Conservation (phyloP, 768 basidiomycete genomes). For the Lactarius hatsudake region DNA sequence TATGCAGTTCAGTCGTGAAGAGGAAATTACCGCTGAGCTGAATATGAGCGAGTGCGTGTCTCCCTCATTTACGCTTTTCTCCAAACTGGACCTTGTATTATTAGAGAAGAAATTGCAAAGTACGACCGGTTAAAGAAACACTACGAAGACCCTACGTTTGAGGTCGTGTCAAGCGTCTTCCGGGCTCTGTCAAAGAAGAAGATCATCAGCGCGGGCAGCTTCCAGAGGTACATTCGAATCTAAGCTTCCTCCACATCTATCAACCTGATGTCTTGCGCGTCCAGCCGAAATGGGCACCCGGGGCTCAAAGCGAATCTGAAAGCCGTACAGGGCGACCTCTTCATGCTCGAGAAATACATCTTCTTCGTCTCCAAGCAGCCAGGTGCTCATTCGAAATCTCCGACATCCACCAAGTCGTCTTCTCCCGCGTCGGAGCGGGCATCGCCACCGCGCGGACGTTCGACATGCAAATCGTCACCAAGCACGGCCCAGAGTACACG, state of each 20-base stretch:
- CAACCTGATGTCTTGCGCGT: slow-evolving; percentile 2
- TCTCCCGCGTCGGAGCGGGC: slow-evolving; percentile 89
- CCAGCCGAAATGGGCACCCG: slow-evolving; percentile 82
- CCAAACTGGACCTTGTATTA: not conserved
- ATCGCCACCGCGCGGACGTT: slow-evolving; percentile 90
- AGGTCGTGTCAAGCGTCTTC: slow-evolving; percentile 93
- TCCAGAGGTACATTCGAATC: slow-evolving; percentile 62
- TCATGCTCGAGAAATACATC: slow-evolving; percentile 96
- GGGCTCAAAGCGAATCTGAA: slow-evolving; percentile 99
- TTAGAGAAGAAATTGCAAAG: slow-evolving; percentile 71
- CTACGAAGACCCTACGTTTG: slow-evolving; percentile 93
- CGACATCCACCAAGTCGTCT: slow-evolving; percentile 86
- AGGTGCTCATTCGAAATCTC: slow-evolving; percentile 85
- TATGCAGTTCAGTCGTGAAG: slow-evolving; percentile 96
- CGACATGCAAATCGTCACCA: slow-evolving; percentile 86
- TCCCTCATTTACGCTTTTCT: not conserved
- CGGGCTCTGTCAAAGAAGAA: slow-evolving; percentile 88
- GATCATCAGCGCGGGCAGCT: slow-evolving; percentile 81
- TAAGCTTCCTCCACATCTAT: not conserved
- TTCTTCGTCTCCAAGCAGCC: slow-evolving; percentile 98
- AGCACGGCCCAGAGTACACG: slow-evolving; percentile 78
- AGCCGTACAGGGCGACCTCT: slow-evolving; percentile 94
- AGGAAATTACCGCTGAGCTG: slow-evolving; percentile 93
- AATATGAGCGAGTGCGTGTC: slow-evolving; percentile 83
- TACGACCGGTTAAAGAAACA: slow-evolving; percentile 87